Evolutionary conservation across 129 eudicot genomes (phyloP), one percentile per base, ranked within the genome.

Genomic region (Arctium minus): DNA sequence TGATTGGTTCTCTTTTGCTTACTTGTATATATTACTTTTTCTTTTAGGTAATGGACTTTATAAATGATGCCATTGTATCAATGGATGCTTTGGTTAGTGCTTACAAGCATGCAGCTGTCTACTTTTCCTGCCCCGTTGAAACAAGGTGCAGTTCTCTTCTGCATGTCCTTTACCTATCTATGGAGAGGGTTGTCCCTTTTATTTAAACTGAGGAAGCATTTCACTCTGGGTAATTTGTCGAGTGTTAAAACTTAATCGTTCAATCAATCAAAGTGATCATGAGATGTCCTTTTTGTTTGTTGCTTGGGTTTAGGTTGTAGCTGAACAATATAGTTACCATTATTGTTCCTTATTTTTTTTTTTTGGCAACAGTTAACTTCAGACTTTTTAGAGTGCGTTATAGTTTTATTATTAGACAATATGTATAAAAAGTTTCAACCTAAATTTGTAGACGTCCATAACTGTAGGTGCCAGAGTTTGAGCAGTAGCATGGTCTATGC

Each of bases 41-140:
- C 36, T 31, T 70, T 30, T 79, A 95, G 99, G 96, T 96, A 53
- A 90, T 96, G 94, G 98, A 96, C 87, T 93, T 96, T 85, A 74
- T 96, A 77, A 96, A 96, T 81, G 99, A 96, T 82, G 94, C 97
- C 44, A 85, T 96, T 75, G 91, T 90, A 86, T 91, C 98, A 36
- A 80, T 96, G 94, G 96, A 90, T 84, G 88, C 96, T 39, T 89
- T 96, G 84, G 87, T 96, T 77, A 77, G 76, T 80, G 94, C 98
- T 60, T 92, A 90, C 86, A 93, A 88, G 65, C 88, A 83, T 80
- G 98, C 97, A 74, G 94, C 99, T 70, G 78, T 93, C 79, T 91
- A 80, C 88, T 92, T 96, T 77, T 91, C 91, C 73, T 91, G 89
- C 83, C 92, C 92, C 12, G 87, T 92, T 69, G 97, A 93, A 75